phyloP scores from a whole-genome alignment of 1,284 basidiomycete genomes.

The Austroboletus novae-zelandiae region DNA sequence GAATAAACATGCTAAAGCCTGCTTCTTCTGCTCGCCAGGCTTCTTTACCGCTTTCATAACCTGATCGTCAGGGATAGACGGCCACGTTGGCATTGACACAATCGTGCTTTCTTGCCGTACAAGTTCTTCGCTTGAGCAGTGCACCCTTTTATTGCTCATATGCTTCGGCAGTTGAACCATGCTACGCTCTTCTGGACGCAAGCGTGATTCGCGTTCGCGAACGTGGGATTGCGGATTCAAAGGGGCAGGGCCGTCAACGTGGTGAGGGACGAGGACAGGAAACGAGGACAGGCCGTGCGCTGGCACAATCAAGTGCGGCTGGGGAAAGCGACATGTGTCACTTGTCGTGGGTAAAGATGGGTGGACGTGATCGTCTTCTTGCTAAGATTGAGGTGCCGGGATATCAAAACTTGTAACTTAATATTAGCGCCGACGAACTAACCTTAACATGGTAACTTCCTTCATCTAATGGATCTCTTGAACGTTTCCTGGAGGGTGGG shows the following conservation, averaged over 20 bases:
- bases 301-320: conserved; percentile 23
- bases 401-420: conserved; percentile 26
- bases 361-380: conserved; percentile 22
- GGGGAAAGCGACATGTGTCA: conserved; percentile 26
- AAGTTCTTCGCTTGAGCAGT: conserved; percentile 31
- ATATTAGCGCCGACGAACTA: conserved; percentile 31
- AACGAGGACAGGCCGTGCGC: conserved; percentile 20
- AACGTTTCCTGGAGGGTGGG: conserved; percentile 35
- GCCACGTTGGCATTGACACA: conserved; percentile 30
- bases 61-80: conserved; percentile 36
- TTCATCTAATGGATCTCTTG: conserved; percentile 33
- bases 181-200: conserved; percentile 26
- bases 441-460: conserved; percentile 33
- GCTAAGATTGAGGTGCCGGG: conserved; percentile 27
- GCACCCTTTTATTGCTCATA: conserved; percentile 29
- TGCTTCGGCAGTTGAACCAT: conserved; percentile 21
- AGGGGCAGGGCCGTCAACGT: conserved; percentile 8
- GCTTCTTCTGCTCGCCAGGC: conserved; percentile 38
- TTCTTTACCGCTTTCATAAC: conserved; percentile 34
- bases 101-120: conserved; percentile 30
- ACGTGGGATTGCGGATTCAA: conserved; percentile 15
- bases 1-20: conserved; percentile 39
- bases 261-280: conserved; percentile 18
- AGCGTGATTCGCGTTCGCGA: conserved; percentile 18
- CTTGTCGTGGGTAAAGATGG: conserved; percentile 17